Evolutionary conservation across 108 stramenopile genomes (phyloP).

Genomic region (Poteriospumella lacustris): DNA sequence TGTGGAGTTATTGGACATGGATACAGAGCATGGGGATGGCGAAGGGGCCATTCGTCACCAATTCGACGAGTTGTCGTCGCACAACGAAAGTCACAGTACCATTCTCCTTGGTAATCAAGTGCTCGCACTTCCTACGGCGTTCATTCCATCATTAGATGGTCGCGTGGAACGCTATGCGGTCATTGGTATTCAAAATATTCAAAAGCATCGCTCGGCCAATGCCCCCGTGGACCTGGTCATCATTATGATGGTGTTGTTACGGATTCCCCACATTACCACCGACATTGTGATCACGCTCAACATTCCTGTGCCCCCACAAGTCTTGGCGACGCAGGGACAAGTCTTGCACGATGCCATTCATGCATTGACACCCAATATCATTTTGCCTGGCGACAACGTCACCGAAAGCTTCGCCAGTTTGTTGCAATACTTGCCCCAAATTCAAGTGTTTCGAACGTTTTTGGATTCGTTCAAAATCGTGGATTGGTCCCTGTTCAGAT

Average conservation of each 20-base stretch:
- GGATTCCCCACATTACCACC: not conserved
- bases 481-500: not conserved
- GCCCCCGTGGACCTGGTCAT: not conserved
- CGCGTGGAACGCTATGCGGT: not conserved
- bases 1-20: conserved; percentile 2
- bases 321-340: too few relatives aligned
- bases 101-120: not conserved
- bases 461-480: not conserved
- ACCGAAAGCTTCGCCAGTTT: too few relatives aligned
- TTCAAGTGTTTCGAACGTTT: not conserved
- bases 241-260: not conserved
- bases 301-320: not conserved
- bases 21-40: not conserved
- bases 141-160: too few relatives aligned
- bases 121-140: not conserved
- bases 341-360: too few relatives aligned
- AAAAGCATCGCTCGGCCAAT: not conserved
- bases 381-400: too few relatives aligned
- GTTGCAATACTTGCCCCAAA: too few relatives aligned
- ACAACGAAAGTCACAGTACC: not conserved
- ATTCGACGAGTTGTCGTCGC: not conserved
- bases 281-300: not conserved
- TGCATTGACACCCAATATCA: too few relatives aligned
- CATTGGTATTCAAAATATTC: not conserved
- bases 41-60: not conserved